Evolutionary conservation across 495 filamentous ascomycete genomes (phyloP).

Genomic region (Opeltia flavorubescens): DNA sequence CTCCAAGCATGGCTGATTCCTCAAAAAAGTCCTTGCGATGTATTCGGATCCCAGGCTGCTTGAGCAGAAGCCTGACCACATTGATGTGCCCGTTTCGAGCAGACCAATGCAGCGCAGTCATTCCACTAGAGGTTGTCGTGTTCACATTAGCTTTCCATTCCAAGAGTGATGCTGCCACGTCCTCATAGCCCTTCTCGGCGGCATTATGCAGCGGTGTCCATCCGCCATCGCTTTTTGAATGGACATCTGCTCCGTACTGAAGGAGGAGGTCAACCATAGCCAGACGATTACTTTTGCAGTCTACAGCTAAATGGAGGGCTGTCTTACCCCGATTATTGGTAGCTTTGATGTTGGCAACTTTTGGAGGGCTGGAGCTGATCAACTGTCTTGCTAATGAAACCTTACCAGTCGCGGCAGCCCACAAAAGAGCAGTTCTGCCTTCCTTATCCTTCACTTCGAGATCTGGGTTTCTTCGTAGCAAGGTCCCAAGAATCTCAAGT

Average conservation of each 20-base stretch:
- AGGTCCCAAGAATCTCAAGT: not conserved
- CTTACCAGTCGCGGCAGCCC: conserved; percentile 51
- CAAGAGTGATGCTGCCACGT: conserved; percentile 35
- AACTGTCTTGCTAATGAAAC: conserved; percentile 38
- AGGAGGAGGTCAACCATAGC: conserved; percentile 44
- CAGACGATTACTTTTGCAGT: conserved; percentile 27
- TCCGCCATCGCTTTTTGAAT: conserved; percentile 42
- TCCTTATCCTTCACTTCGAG: conserved; percentile 3
- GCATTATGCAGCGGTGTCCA: conserved; percentile 57
- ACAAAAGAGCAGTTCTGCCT: conserved; percentile 41
- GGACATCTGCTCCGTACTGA: conserved; percentile 34
- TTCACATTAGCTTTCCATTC: conserved; percentile 40
- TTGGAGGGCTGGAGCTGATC: conserved; percentile 28
- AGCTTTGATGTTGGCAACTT: conserved; percentile 33
- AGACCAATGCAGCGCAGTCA: conserved; percentile 32
- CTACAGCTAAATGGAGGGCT: conserved; percentile 43
- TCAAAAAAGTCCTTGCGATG: conserved; percentile 40
- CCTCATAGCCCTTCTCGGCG: conserved; percentile 38
- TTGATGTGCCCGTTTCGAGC: conserved; percentile 29
- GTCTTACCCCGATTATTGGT: conserved; percentile 46
- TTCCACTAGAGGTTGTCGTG: not conserved
- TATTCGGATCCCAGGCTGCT: not conserved
- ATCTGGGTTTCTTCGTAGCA: conserved; percentile 1
- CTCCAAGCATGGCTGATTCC: conserved; percentile 43
- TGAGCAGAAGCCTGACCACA: conserved; percentile 22